Evolutionary conservation across 257 asterid genomes (phyloP).

Genomic region (Dorcoceras hygrometricum): DNA sequence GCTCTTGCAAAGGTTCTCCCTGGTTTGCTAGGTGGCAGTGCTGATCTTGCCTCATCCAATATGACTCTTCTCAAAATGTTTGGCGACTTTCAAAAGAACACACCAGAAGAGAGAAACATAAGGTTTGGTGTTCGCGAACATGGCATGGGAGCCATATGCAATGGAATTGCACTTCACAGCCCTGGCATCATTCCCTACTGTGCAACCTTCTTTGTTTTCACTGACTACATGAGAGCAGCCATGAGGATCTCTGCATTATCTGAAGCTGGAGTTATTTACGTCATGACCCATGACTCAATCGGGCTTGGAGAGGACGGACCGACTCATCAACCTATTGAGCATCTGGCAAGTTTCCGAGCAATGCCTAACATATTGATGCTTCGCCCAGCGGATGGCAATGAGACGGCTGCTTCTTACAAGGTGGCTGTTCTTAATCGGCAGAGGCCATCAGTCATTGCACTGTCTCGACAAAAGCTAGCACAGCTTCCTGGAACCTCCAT

Average conservation of each 20-base stretch:
- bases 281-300: slow-evolving; percentile 73
- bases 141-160: slow-evolving; percentile 82
- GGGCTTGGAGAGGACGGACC: slow-evolving; percentile 83
- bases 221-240: slow-evolving; percentile 95
- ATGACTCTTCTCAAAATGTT: slow-evolving; percentile 75
- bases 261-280: slow-evolving; percentile 65
- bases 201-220: slow-evolving; percentile 87
- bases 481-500: slow-evolving; percentile 62
- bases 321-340: slow-evolving; percentile 77
- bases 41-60: slow-evolving; percentile 87
- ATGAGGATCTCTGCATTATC: slow-evolving; percentile 74
- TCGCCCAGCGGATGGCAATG: slow-evolving; percentile 90
- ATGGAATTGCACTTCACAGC: slow-evolving; percentile 77
- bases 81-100: slow-evolving; percentile 75
- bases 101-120: slow-evolving; percentile 64
- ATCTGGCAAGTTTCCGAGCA: slow-evolving; percentile 75
- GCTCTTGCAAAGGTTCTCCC: slow-evolving; percentile 80
- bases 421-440: slow-evolving; percentile 68
- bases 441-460: slow-evolving; percentile 69
- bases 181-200: slow-evolving; percentile 79
- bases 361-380: slow-evolving; percentile 70
- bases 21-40: slow-evolving; percentile 86
- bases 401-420: slow-evolving; percentile 78
- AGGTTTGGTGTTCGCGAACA: slow-evolving; percentile 80
- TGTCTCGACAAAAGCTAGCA: slow-evolving; percentile 63